Base-by-base conservation (phyloP, 2,329 filamentous ascomycete genomes). In the Fusarium sp. region DNA sequence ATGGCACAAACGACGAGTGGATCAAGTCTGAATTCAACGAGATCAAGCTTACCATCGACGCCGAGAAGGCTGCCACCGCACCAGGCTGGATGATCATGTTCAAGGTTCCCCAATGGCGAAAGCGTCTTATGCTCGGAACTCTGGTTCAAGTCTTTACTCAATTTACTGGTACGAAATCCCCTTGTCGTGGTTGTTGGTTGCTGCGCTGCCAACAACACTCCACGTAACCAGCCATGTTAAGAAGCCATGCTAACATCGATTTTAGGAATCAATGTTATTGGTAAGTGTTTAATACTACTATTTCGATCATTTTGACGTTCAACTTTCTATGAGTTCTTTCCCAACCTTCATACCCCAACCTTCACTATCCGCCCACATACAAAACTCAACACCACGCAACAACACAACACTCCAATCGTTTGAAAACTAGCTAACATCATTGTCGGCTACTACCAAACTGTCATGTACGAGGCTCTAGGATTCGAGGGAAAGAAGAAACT, bases 111-210 rank as follows among this genome's bases (percentile, higher is more conserved):
- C 77, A 83, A 44, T 88, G 85, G 84, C 82, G 88, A 38, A 88
- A 80, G 13, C 80, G 88, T 15, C 81, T 90, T 54, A 77, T 88
- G 74, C 87, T 88, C 63, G 88, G 86, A 31, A 83, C 85, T 28
- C 76, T 86, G 3, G 82, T 89, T n/a, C 87, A 91, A 74, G 81
- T 87, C 11, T 88, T 90, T 66, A 87, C 86, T 4, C 70, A 74
- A 61, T 84, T 90, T 72, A 85, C 83, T 40, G 85, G 70, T 70
- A 68, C 13, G 67, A 19, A 6, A 7, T 7, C 22, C 15, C 6
- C 3, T 5, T 36, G 2, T 17, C 10, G 11, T 22, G 19, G 24
- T 42, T 24, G 15, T 24, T 17, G 7, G 6, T 5, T 42, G 33
- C n/a, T 36, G 34, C 11, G 34, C 34, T 36, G 34, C 15, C 34